These are phyloP conservation scores for Wickerhamiella vanderwaltii DNA, from an alignment of 805 yeast genomes.

Conservation along the genomic window DNA sequence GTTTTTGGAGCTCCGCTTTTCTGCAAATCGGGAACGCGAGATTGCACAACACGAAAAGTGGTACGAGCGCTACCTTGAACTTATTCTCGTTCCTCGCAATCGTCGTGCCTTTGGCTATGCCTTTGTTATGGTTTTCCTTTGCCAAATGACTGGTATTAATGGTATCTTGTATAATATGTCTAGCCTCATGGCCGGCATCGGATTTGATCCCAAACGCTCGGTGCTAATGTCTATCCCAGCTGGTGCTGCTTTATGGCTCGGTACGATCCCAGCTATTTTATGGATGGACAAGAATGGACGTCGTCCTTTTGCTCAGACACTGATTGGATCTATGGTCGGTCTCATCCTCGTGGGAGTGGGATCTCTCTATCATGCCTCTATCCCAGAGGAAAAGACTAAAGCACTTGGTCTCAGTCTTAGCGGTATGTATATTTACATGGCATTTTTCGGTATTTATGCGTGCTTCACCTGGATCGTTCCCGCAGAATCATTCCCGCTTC, in stretches of 20 bases:
- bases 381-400: slow-evolving; percentile 29
- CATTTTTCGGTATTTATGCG: slow-evolving; percentile 53
- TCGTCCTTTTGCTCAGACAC: slow-evolving; percentile 51
- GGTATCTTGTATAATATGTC: slow-evolving; percentile 56
- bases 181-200: slow-evolving; percentile 42
- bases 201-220: slow-evolving; percentile 39
- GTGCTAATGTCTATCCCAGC: slow-evolving; percentile 60
- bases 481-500: slow-evolving; percentile 47
- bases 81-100: slow-evolving; percentile 43
- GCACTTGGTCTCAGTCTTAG: too few species aligned
- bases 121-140: slow-evolving; percentile 34
- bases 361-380: slow-evolving; percentile 20
- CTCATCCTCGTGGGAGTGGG: slow-evolving; percentile 49
- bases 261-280: slow-evolving; percentile 53
- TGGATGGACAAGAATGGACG: slow-evolving; percentile 30
- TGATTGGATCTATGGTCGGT: slow-evolving; percentile 47
- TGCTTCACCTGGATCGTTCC: slow-evolving; percentile 60
- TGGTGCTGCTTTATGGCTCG: slow-evolving; percentile 49
- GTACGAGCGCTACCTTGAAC: slow-evolving; percentile 36
- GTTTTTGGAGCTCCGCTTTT: too few species aligned
- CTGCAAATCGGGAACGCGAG: slow-evolving; percentile 35
- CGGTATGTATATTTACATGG: slow-evolving; percentile 49
- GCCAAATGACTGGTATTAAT: slow-evolving; percentile 55
- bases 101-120: slow-evolving; percentile 51
- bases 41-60: slow-evolving; percentile 27